phyloP scores from a whole-genome alignment of 176 grass and related monocot genomes.

The Paspalum notatum region DNA sequence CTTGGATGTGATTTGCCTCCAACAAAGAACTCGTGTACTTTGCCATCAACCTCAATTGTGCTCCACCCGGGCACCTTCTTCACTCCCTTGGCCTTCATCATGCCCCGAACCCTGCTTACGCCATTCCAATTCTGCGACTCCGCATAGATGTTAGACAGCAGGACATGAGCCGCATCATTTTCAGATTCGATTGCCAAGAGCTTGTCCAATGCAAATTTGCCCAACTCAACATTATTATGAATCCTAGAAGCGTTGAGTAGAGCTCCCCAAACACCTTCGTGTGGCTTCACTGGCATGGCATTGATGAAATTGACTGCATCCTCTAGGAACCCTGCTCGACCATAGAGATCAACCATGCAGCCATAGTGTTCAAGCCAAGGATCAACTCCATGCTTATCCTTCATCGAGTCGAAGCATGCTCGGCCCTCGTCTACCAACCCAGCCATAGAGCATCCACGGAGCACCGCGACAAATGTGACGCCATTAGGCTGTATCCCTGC shows the following conservation, averaged over 20 bases:
- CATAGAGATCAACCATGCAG: slow-evolving; percentile 80
- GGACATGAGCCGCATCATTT: slow-evolving; percentile 67
- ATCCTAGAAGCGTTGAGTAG: slow-evolving; percentile 84
- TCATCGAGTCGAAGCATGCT: slow-evolving; percentile 64
- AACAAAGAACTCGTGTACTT: slow-evolving; percentile 68
- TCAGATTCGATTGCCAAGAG: slow-evolving; percentile 49
- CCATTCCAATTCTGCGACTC: slow-evolving; percentile 67
- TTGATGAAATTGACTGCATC: slow-evolving; percentile 67
- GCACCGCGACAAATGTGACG: slow-evolving; percentile 72
- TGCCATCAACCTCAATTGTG: slow-evolving; percentile 58
- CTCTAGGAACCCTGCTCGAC: slow-evolving; percentile 64
- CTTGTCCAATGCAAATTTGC: slow-evolving; percentile 63
- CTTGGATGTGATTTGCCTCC: slow-evolving; percentile 59
- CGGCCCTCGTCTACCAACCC: slow-evolving; percentile 68
- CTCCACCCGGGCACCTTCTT: slow-evolving; percentile 74
- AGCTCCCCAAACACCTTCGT: slow-evolving; percentile 74
- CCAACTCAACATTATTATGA: slow-evolving; percentile 64
- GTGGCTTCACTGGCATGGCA: slow-evolving; percentile 66
- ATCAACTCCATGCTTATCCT: slow-evolving; percentile 42
- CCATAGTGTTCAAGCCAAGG: slow-evolving; percentile 78
- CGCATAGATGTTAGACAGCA: slow-evolving; percentile 79
- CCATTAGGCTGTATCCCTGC: slow-evolving; percentile 53
- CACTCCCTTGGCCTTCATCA: slow-evolving; percentile 73
- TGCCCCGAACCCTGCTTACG: slow-evolving; percentile 48
- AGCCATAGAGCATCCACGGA: slow-evolving; percentile 66